Evolutionary conservation across 1,284 basidiomycete genomes (phyloP), one percentile per base, ranked within the genome.

Genomic region (Rugiboletus extremiorientalis): DNA sequence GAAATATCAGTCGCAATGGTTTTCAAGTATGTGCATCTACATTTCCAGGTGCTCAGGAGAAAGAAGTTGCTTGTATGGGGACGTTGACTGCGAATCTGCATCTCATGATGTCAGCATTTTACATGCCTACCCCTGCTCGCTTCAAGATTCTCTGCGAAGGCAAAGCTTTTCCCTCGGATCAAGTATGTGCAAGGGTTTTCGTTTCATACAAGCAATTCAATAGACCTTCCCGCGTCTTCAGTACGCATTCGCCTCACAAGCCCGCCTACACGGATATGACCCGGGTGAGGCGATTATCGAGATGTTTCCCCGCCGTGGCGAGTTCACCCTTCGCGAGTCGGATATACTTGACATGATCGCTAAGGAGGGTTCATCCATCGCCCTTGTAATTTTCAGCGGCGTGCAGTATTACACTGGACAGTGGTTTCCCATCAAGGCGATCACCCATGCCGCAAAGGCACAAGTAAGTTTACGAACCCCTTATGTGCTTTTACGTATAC

Each of bases 351-450:
- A 82, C 44, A 78, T 79, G 38, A 87, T 99, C 65, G 83, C 85
- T 50, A 80, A 84, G 64, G 83, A 95, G 70, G 91, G 91, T 22
- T 58, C 77, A 34, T 79, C 84, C 61, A 93, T 97, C 63, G 91
- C 95, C 27, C 80, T 98, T 50, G 93, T 98, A 55, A 83, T 96
- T 61, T 90, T 98, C 68, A 88, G 89, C 55, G 92, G 94, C 2
- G 84, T 97, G 15, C 96, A 99, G 74, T 99, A 96, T 78, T 98
- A 98, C 76, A 96, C 94, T 15, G 97, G 96, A n/a, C 96, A 99
- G 75, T 85, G 82, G 72, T 98, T 99, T 75, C 89, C 94, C 55
- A 93, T 98, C 77, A 69, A 89, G 68, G 75, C 77, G 27, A 90
- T 99, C 68, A 94, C 94, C 18, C 81, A 80, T 58, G 92, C 90